A percentile compares a stretch with the other conserved stretches of the same genome.
Evolutionary conservation across 2,329 filamentous ascomycete species (phyloP).

Genomic region (Clarireedia hainanense): DNA sequence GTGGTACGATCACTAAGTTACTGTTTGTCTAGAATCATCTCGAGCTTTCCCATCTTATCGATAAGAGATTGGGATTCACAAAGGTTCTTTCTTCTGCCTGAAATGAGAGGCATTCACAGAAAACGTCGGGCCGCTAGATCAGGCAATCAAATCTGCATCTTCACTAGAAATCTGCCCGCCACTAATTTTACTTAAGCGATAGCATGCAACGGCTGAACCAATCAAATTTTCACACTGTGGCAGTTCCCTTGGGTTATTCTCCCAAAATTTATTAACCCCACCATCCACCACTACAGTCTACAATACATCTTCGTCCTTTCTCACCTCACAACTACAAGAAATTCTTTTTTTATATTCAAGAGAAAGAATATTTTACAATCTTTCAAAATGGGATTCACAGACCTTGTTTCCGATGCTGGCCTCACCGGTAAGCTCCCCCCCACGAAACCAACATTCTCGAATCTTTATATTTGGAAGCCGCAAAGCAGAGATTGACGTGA

Average conservation of each 20-base stretch:
- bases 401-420: conserved; percentile 59
- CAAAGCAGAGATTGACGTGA: conserved; percentile 27
- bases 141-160: not conserved
- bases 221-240: conserved; percentile 8
- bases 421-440: conserved; percentile 40
- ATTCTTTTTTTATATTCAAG: conserved; percentile 2
- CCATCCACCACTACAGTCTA: conserved; percentile 3
- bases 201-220: not conserved
- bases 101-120: not conserved
- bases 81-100: not conserved
- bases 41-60: conserved; percentile 2
- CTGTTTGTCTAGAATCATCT: conserved; percentile 6
- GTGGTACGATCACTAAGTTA: not conserved
- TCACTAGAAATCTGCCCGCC: not conserved
- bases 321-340: not conserved
- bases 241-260: conserved; percentile 1
- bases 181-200: conserved; percentile 7
- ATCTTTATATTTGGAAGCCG: conserved; percentile 11
- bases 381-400: conserved; percentile 57
- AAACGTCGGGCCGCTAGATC: not conserved
- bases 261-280: conserved; percentile 9
- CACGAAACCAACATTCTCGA: not conserved
- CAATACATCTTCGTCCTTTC: conserved; percentile 1
- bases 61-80: not conserved
- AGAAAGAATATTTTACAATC: conserved; percentile 6